phyloP scores from a whole-genome alignment of 1,139 yeast species.

The Debaryomycetaceae sp. region DNA sequence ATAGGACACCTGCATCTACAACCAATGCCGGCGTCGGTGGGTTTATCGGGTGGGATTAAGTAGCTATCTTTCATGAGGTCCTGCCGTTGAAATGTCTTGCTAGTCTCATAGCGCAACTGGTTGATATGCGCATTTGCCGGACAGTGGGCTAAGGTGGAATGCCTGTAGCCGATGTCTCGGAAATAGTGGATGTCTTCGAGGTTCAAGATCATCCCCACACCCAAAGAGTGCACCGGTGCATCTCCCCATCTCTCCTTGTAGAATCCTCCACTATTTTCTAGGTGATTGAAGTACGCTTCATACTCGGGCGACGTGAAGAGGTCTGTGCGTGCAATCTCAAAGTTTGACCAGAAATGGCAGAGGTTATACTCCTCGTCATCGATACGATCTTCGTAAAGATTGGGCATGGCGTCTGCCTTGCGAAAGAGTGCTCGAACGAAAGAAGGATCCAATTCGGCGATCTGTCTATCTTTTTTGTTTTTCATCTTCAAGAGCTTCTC shows the following conservation, averaged over 20 bases:
- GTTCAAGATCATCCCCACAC: conserved; percentile 68
- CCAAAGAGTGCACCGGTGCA: conserved; percentile 88
- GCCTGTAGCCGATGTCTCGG: conserved; percentile 85
- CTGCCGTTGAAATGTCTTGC: conserved; percentile 10
- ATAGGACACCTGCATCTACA: conserved; percentile 83
- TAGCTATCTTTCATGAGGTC: conserved; percentile 22
- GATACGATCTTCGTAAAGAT: conserved; percentile 48
- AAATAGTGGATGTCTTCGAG: conserved; percentile 77
- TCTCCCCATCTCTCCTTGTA: conserved; percentile 93
- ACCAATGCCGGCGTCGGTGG: conserved; percentile 62
- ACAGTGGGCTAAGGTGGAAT: conserved; percentile 77
- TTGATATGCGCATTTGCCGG: conserved; percentile 58
- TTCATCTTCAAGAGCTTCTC: conserved; percentile 18
- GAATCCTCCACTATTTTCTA: conserved; percentile 77
- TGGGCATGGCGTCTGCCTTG: conserved; percentile 26
- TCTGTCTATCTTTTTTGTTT: conserved; percentile 21
- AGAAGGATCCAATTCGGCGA: conserved; percentile 24
- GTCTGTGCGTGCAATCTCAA: conserved; percentile 81
- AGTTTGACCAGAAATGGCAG: conserved; percentile 93
- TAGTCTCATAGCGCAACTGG: conserved; percentile 45
- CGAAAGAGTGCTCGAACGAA: conserved; percentile 23
- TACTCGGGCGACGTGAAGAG: conserved; percentile 65
- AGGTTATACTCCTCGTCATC: conserved; percentile 68
- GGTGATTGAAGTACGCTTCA: conserved; percentile 57
- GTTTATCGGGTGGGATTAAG: conserved; percentile 43